Evolutionary conservation across 116 monocot species (phyloP).

Genomic region (Papilionanthe hybrid): DNA sequence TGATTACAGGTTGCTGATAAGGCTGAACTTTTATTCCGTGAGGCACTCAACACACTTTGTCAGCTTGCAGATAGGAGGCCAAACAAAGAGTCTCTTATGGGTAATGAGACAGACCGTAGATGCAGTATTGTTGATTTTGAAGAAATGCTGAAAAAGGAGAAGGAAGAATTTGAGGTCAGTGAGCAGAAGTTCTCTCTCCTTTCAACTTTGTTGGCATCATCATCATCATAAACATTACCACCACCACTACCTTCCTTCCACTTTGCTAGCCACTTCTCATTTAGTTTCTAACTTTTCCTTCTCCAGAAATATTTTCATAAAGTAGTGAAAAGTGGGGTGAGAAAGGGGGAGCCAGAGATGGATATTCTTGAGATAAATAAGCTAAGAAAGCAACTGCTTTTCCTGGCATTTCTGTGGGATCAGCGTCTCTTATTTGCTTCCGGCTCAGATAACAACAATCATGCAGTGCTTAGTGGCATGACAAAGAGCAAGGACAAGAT

Average conservation of each 20-base stretch:
- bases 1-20: constrained; percentile 39
- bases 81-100: constrained; percentile 17
- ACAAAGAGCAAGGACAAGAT: constrained; percentile 26
- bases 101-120: constrained; percentile 27
- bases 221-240: neutral
- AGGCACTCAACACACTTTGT: constrained; percentile 36
- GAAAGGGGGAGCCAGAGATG: constrained; percentile 41
- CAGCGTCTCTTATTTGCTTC: constrained; percentile 55
- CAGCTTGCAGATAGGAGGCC: constrained; percentile 30
- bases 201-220: neutral
- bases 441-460: constrained; percentile 25
- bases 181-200: neutral
- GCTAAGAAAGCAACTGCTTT: constrained; percentile 52
- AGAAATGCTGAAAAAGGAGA: constrained; percentile 60
- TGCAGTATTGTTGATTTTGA: constrained; percentile 46
- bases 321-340: constrained; percentile 40
- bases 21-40: constrained; percentile 49
- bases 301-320: constrained; percentile 62
- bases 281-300: constrained; percentile 12
- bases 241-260: neutral
- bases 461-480: constrained; percentile 13
- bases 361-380: constrained; percentile 89
- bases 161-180: constrained; percentile 70
- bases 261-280: neutral
- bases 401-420: constrained; percentile 80